phyloP scores from a whole-genome alignment of 2,329 filamentous ascomycete species.

The Colletotrichum musicola region DNA sequence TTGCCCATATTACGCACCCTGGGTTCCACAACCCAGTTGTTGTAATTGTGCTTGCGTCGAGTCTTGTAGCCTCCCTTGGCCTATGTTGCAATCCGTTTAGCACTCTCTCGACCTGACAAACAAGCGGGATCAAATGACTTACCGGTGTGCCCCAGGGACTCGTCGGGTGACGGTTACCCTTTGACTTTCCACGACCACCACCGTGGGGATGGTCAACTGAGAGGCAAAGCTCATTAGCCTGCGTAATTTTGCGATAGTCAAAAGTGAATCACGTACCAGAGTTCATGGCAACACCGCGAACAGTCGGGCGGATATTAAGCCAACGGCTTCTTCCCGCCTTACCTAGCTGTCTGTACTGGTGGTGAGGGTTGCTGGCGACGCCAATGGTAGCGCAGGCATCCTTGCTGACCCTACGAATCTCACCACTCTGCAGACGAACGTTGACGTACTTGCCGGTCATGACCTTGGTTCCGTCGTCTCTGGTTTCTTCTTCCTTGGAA shows the following conservation, averaged over 20 bases:
- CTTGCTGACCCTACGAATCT: conserved; percentile 88
- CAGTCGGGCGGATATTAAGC: conserved; percentile 94
- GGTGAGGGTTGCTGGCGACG: conserved; percentile 91
- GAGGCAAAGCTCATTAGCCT: conserved; percentile 25
- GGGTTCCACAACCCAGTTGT: conserved; percentile 89
- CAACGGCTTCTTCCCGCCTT: conserved; percentile 95
- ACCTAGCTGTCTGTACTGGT: conserved; percentile 90
- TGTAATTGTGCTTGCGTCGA: conserved; percentile 86
- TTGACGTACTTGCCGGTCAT: conserved; percentile 84
- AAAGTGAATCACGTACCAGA: conserved; percentile 70
- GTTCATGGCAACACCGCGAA: conserved; percentile 99
- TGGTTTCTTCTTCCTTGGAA: conserved; percentile 85
- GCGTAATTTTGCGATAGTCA: not conserved
- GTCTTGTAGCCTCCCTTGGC: conserved; percentile 94
- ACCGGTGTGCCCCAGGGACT: conserved; percentile 97
- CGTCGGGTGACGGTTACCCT: conserved; percentile 95
- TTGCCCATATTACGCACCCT: conserved; percentile 92
- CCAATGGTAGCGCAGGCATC: conserved; percentile 96
- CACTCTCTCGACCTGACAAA: not conserved
- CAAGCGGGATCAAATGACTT: conserved; percentile 58
- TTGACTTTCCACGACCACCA: conserved; percentile 98
- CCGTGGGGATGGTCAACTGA: conserved; percentile 94
- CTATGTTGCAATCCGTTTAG: conserved; percentile 53
- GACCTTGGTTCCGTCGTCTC: conserved; percentile 68
- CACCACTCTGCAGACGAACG: conserved; percentile 90